Conservation (phyloP, 2,329 filamentous ascomycete species). For the Diaporthe sp. region DNA sequence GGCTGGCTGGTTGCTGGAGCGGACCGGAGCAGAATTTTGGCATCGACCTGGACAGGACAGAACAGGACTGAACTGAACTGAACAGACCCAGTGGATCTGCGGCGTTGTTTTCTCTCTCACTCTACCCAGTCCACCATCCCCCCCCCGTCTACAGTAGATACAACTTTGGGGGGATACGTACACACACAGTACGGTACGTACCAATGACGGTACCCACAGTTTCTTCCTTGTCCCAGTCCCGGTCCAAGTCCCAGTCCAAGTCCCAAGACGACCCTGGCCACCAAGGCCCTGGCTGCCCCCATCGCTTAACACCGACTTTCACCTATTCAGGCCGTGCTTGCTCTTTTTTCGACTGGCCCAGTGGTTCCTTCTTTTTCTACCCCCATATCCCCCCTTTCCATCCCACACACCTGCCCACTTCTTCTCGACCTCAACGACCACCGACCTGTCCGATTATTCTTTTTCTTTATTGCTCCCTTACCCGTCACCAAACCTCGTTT, state of each 20-base stretch:
- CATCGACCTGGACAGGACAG: not conserved
- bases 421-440: constrained; percentile 12
- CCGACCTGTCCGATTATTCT: constrained; percentile 12
- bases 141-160: not conserved
- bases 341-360: constrained; percentile 9
- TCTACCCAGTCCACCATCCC: not conserved
- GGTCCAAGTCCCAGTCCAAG: constrained; percentile 8
- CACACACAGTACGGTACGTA: constrained; percentile 1
- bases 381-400: constrained; percentile 34
- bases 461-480: constrained; percentile 34
- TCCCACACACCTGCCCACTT: constrained; percentile 22
- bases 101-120: not conserved
- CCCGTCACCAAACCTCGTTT: constrained; percentile 18
- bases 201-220: not conserved
- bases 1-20: not conserved
- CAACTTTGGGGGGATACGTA: not conserved
- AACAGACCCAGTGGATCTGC: not conserved
- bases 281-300: constrained; percentile 11
- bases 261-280: constrained; percentile 11
- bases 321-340: constrained; percentile 15
- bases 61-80: not conserved
- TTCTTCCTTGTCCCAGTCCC: constrained; percentile 7
- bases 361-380: constrained; percentile 30
- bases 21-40: constrained; percentile 11
- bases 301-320: constrained; percentile 35